Evolutionary conservation across 805 yeast genomes (phyloP), one percentile per base, ranked within the genome.

Genomic region (Myxozyma vanderwaltii): DNA sequence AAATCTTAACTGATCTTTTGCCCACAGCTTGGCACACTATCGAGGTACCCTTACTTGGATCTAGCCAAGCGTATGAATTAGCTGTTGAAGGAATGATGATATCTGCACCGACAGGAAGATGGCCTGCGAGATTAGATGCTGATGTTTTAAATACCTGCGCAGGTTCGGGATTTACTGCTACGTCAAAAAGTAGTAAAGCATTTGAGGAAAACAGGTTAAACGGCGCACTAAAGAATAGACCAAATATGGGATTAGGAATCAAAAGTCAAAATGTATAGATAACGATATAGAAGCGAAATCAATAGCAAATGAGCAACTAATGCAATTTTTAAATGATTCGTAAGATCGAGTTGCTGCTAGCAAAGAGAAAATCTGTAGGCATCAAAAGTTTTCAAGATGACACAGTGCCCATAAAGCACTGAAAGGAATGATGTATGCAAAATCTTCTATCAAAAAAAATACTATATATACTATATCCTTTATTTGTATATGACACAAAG

Each of bases 41-140:
- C 17, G 56, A 55, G 10, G n/a, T 54, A 12, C 53, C 49, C 3
- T 29, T 39, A 29, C 17, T 35, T n/a, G 52, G 53, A 5, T 33
- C 41, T 13, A 54, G 39, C 31, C 55, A 49, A 26, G 58, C 51
- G 13, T 59, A 54, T 29, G 35, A 43, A 2, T 52, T 55, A 6
- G 55, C 61, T 4, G 51, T 48, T 5, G 51, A 39, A 10, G 33
- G 43, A 40, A 39, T 48, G 41, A 48, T 27, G n/a, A 36, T 45
- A 21, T 27, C 38, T 31, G 55, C 36, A 15, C 51, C 56, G 13
- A 27, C 17, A 24, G 63, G 63, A 8, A 21, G 63, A 33, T 59
- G 60, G 63, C 63, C 61, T n/a, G 54, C 58, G 6, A 54, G 58
- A 17, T 43, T 59, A 41, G 63, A 59, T 21, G 29, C 43, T 1